phyloP scores from a whole-genome alignment of 306 rosid genomes.

The Vicia villosa region DNA sequence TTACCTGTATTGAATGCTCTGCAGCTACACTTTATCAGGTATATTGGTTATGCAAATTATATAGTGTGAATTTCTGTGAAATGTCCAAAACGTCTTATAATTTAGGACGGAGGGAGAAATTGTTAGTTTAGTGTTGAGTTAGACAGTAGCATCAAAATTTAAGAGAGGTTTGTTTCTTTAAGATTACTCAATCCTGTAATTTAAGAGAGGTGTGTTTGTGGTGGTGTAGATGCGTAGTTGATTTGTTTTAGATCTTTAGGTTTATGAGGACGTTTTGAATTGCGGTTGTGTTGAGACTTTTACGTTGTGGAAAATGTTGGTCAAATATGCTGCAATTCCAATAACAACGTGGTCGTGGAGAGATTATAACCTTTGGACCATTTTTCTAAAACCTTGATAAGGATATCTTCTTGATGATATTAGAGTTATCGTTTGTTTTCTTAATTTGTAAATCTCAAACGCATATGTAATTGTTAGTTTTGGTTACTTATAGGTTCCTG shows the following conservation, averaged over 20 bases:
- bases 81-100: too few species aligned
- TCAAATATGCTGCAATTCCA: not conserved
- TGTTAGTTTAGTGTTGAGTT: not conserved
- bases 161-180: not conserved
- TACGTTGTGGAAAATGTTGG: not conserved
- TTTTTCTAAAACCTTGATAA: slow-evolving; percentile 1
- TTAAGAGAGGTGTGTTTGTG: not conserved
- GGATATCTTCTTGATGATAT: slow-evolving; percentile 19
- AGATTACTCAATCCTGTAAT: slow-evolving; percentile 4
- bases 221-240: slow-evolving; percentile 3
- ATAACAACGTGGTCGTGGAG: not conserved
- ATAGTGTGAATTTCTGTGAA: too few species aligned
- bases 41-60: slow-evolving; percentile 8
- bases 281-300: not conserved
- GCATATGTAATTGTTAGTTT: slow-evolving; percentile 30
- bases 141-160: slow-evolving; percentile 10
- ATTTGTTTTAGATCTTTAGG: slow-evolving; percentile 9
- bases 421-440: slow-evolving; percentile 26
- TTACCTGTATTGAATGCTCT: slow-evolving; percentile 52
- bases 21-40: slow-evolving; percentile 49
- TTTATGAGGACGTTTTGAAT: not conserved
- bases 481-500: slow-evolving; percentile 67
- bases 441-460: slow-evolving; percentile 28
- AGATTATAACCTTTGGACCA: not conserved
- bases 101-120: too few species aligned